A percentile compares a stretch with the other conserved stretches of the same genome.
Evolutionary conservation across 495 filamentous ascomycete species (phyloP).

Genomic region (Daldinia decipiens): DNA sequence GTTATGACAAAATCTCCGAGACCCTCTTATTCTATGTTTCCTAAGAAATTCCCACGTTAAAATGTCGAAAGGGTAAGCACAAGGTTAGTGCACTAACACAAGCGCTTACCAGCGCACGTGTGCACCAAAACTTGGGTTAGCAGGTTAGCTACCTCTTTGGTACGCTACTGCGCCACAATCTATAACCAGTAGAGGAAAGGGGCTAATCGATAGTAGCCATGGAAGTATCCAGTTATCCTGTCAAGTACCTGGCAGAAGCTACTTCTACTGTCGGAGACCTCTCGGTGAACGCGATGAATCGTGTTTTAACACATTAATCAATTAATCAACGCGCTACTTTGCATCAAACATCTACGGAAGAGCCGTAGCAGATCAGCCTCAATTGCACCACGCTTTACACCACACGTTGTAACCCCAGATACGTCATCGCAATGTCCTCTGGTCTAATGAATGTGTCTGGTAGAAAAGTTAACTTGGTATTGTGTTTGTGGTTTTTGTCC

Average conservation of each 20-base stretch:
- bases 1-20: slow-evolving; percentile 26
- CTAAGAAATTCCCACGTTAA: background rate
- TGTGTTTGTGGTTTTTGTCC: background rate
- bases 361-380: slow-evolving; percentile 34
- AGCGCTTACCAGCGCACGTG: slow-evolving; percentile 1
- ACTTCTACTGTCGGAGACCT: slow-evolving; percentile 33
- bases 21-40: background rate
- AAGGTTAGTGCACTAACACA: slow-evolving; percentile 37
- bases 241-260: background rate
- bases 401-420: slow-evolving; percentile 13
- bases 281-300: slow-evolving; percentile 43
- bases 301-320: slow-evolving; percentile 32
- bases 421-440: slow-evolving; percentile 17
- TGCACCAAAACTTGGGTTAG: background rate
- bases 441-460: background rate
- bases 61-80: background rate
- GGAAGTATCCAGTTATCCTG: background rate
- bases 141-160: slow-evolving; percentile 1
- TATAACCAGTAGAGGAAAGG: slow-evolving; percentile 29
- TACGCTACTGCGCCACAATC: slow-evolving; percentile 37
- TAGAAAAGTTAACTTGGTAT: background rate
- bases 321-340: slow-evolving; percentile 27
- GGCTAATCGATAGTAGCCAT: slow-evolving; percentile 23
- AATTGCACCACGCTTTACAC: background rate
- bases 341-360: slow-evolving; percentile 24